Evolutionary conservation across 2,329 filamentous ascomycete genomes (phyloP).

Genomic region (Ilyonectria sp.): DNA sequence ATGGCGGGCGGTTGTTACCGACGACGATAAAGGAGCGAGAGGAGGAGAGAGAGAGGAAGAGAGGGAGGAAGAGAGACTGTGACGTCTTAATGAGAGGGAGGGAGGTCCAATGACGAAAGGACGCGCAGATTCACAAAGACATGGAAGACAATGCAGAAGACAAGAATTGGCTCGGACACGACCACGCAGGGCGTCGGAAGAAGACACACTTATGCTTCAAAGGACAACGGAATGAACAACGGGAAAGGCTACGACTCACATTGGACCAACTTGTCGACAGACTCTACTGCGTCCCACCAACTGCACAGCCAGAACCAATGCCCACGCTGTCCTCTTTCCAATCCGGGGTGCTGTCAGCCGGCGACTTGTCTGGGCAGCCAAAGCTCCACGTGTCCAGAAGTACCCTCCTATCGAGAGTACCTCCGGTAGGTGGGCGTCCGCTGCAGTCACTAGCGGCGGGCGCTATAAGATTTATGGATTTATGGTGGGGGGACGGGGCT

Average conservation of each 20-base stretch:
- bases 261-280: not conserved
- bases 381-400: constrained; percentile 32
- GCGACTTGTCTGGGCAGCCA: constrained; percentile 19
- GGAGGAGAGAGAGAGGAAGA: not conserved
- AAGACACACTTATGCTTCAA: constrained; percentile 35
- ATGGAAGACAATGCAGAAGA: not conserved
- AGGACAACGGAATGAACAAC: constrained; percentile 15
- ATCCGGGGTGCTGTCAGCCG: constrained; percentile 33
- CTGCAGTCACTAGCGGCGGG: constrained; percentile 41
- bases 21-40: constrained; percentile 14
- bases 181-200: constrained; percentile 17
- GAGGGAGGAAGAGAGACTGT: not conserved
- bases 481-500: not conserved
- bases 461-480: constrained; percentile 37
- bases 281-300: not conserved
- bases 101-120: not conserved
- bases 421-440: not conserved
- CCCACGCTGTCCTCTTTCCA: constrained; percentile 46
- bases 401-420: constrained; percentile 33
- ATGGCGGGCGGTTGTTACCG: constrained; percentile 53
- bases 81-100: not conserved
- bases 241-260: constrained; percentile 29
- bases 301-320: constrained; percentile 1
- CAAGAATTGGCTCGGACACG: not conserved
- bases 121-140: not conserved